Evolutionary conservation across 495 filamentous ascomycete genomes (phyloP).

Genomic region (Aspergillus biplanus): DNA sequence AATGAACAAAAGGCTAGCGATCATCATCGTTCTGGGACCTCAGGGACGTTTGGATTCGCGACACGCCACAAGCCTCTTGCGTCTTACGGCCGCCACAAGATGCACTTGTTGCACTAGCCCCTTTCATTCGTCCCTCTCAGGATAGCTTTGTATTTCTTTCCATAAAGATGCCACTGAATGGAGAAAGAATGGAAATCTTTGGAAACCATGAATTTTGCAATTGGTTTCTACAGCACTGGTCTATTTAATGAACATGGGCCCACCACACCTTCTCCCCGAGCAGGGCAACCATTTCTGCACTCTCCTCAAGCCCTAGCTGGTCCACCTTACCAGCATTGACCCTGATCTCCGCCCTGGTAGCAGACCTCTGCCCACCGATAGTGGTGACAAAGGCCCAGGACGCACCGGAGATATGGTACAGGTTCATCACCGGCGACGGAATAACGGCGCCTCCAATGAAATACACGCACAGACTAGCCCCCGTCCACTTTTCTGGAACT

Average conservation of each 20-base stretch:
- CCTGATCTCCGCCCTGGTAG: conserved; percentile 6
- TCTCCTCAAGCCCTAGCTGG: conserved; percentile 10
- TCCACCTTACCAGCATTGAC: background rate
- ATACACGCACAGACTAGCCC: background rate
- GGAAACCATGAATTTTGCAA: too few species aligned
- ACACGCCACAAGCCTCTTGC: too few species aligned
- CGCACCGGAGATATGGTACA: conserved; percentile 8
- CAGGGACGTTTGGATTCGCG: too few species aligned
- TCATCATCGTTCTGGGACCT: too few species aligned
- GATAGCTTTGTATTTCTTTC: too few species aligned
- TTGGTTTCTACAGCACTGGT: too few species aligned
- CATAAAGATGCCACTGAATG: too few species aligned
- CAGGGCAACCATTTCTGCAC: background rate
- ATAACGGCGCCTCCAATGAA: background rate
- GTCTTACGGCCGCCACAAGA: too few species aligned
- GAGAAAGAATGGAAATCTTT: too few species aligned
- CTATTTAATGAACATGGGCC: background rate
- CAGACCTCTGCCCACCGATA: background rate
- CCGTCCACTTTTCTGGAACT: conserved; percentile 1
- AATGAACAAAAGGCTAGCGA: too few species aligned
- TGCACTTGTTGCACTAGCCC: too few species aligned
- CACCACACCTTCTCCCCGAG: conserved; percentile 16
- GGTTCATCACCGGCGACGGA: background rate
- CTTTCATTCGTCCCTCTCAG: too few species aligned
- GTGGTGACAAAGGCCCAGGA: conserved; percentile 6